These are phyloP conservation scores for Biancaea sappan DNA, from an alignment of 306 rosid species.

Conservation along the genomic window DNA sequence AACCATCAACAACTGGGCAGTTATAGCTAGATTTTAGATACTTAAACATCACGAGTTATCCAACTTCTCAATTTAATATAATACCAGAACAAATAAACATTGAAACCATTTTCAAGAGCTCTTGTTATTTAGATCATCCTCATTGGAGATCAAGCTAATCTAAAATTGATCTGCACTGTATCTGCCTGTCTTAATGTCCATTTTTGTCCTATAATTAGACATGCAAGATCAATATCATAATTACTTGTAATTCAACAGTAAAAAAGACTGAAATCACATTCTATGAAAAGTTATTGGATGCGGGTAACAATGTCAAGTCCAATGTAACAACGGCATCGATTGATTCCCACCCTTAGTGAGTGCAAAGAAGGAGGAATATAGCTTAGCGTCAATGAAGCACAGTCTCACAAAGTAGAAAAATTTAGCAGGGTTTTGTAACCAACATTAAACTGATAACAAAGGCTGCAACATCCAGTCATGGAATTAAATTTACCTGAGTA, in stretches of 20 bases:
- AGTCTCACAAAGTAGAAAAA: constrained; percentile 17
- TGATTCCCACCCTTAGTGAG: neutral
- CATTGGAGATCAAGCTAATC: neutral
- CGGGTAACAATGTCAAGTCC: neutral
- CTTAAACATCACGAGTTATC: neutral
- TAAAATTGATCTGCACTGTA: neutral
- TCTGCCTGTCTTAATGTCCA: neutral
- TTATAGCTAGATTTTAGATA: no score
- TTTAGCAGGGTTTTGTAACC: neutral
- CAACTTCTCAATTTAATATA: neutral
- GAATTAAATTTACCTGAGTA: constrained; percentile 54
- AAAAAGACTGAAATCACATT: neutral
- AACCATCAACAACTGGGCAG: neutral
- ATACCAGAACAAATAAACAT: neutral
- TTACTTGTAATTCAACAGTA: neutral
- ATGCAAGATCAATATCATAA: constrained; percentile 18
- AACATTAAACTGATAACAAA: neutral
- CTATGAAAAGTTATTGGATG: neutral
- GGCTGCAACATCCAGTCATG: neutral
- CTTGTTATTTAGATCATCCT: neutral
- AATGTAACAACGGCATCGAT: neutral
- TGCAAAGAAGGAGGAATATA: neutral
- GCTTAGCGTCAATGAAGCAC: neutral
- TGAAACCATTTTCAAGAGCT: neutral
- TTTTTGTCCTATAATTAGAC: constrained; percentile 13